These are phyloP conservation scores for Dactylellina haptotyla DNA, from an alignment of 2,329 filamentous ascomycete genomes.

Conservation along the genomic window DNA sequence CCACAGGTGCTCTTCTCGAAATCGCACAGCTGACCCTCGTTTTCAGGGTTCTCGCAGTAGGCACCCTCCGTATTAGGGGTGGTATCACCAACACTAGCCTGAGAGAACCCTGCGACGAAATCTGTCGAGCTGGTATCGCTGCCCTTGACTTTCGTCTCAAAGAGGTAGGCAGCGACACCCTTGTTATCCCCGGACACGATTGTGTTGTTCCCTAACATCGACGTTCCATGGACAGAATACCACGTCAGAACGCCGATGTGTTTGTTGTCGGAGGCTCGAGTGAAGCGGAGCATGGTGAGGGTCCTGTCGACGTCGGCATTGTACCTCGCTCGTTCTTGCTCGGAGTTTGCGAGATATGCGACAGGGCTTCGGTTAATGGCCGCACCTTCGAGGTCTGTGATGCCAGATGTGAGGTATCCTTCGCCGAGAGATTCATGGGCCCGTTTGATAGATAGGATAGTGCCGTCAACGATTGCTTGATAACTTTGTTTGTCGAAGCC, in stretches of 20 bases:
- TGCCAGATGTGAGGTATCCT: constrained; percentile 77
- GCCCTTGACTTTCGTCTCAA: constrained; percentile 75
- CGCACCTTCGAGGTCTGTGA: constrained; percentile 75
- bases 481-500: constrained; percentile 90
- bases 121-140: constrained; percentile 68
- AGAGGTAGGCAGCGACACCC: constrained; percentile 85
- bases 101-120: constrained; percentile 92
- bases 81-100: constrained; percentile 90
- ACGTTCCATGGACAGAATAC: constrained; percentile 93
- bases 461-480: constrained; percentile 85
- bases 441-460: constrained; percentile 79
- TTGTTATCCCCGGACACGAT: constrained; percentile 95
- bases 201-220: constrained; percentile 89
- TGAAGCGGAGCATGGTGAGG: constrained; percentile 82
- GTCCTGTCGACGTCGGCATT: constrained; percentile 61
- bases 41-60: constrained; percentile 80
- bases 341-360: constrained; percentile 86
- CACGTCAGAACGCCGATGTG: constrained; percentile 81
- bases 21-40: constrained; percentile 71
- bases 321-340: constrained; percentile 77
- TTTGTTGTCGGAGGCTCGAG: constrained; percentile 76
- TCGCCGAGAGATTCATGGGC: constrained; percentile 77
- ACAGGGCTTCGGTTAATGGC: constrained; percentile 91
- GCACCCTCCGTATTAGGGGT: constrained; percentile 87
- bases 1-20: constrained; percentile 87